phyloP scores from a whole-genome alignment of 2,329 filamentous ascomycete genomes.

The Monosporascus cannonballus region DNA sequence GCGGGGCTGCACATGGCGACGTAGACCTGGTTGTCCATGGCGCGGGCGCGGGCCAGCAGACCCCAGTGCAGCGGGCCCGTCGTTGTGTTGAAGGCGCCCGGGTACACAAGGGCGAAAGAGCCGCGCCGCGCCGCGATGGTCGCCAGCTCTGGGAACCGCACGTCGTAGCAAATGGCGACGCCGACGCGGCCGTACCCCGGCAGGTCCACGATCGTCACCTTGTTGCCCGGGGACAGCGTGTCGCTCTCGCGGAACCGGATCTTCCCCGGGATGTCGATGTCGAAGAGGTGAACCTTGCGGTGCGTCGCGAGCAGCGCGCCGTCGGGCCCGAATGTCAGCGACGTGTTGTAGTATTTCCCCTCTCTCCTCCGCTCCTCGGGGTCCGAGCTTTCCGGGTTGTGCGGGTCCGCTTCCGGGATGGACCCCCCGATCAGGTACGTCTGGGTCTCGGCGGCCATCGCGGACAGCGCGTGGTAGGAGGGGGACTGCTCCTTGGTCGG shows the following conservation, averaged over 20 bases:
- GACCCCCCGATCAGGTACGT: slow-evolving; percentile 86
- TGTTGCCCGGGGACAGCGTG: slow-evolving; percentile 78
- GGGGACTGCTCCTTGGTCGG: slow-evolving; percentile 66
- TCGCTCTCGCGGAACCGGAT: slow-evolving; percentile 90
- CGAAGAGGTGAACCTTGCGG: slow-evolving; percentile 93
- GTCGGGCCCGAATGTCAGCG: slow-evolving; percentile 70
- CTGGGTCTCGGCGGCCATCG: slow-evolving; percentile 71
- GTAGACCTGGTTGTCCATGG: slow-evolving; percentile 91
- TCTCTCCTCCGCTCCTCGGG: too few relatives aligned
- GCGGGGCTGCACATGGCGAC: slow-evolving; percentile 90
- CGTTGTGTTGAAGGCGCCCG: slow-evolving; percentile 94
- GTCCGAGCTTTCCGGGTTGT: slow-evolving; percentile 21
- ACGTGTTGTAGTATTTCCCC: slow-evolving; percentile 81
- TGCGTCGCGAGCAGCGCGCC: slow-evolving; percentile 82
- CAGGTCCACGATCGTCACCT: slow-evolving; percentile 78
- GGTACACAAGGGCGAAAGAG: slow-evolving; percentile 86
- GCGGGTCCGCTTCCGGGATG: slow-evolving; percentile 71
- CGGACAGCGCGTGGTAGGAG: slow-evolving; percentile 76
- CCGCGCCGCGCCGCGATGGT: slow-evolving; percentile 80
- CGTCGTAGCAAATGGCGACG: slow-evolving; percentile 94
- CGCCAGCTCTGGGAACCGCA: slow-evolving; percentile 91
- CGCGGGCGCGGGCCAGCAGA: slow-evolving; percentile 72
- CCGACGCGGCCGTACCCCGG: slow-evolving; percentile 84
- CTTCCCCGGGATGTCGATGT: slow-evolving; percentile 94
- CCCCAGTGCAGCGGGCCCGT: slow-evolving; percentile 92